phyloP scores from a whole-genome alignment of 768 basidiomycete species.

The Boletellus ananas region DNA sequence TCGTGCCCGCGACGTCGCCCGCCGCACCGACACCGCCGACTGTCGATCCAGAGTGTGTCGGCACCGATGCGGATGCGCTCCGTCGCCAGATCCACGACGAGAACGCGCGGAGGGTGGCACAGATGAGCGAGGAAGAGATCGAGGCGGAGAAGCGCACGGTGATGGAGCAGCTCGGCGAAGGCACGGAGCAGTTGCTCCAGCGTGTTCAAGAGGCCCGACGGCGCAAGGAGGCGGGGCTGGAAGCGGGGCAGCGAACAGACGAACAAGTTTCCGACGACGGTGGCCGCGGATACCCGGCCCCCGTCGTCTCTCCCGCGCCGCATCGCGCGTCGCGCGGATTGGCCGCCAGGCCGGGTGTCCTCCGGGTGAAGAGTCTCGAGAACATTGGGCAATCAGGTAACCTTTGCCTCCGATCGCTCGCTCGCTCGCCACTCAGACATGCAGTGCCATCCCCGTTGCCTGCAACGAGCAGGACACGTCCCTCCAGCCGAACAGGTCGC shows the following conservation, averaged over 20 bases:
- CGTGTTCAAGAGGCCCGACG: conserved; percentile 20
- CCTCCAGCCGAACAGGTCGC: conserved; percentile 51
- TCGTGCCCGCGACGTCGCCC: conserved; percentile 24
- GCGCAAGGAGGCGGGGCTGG: conserved; percentile 12
- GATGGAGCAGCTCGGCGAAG: conserved; percentile 66
- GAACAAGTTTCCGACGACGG: background rate
- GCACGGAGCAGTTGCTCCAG: conserved; percentile 57
- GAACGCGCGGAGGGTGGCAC: conserved; percentile 57
- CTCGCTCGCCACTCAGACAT: background rate
- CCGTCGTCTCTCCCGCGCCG: conserved; percentile 12
- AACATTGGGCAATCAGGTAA: conserved; percentile 22
- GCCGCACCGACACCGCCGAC: conserved; percentile 24
- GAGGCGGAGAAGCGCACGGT: conserved; percentile 64
- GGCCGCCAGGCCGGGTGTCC: conserved; percentile 20
- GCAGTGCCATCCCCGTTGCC: conserved; percentile 42
- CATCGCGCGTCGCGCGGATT: conserved; percentile 9
- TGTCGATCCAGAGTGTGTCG: conserved; percentile 14
- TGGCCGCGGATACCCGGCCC: background rate
- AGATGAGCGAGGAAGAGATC: conserved; percentile 70
- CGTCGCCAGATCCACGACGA: conserved; percentile 58
- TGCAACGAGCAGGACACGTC: conserved; percentile 51
- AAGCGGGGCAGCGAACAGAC: background rate
- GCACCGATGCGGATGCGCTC: conserved; percentile 36
- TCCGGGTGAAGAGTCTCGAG: conserved; percentile 31
- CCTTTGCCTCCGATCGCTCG: background rate